Conservation (phyloP, 257 asterid species). For the Schizonepeta tenuifolia region DNA sequence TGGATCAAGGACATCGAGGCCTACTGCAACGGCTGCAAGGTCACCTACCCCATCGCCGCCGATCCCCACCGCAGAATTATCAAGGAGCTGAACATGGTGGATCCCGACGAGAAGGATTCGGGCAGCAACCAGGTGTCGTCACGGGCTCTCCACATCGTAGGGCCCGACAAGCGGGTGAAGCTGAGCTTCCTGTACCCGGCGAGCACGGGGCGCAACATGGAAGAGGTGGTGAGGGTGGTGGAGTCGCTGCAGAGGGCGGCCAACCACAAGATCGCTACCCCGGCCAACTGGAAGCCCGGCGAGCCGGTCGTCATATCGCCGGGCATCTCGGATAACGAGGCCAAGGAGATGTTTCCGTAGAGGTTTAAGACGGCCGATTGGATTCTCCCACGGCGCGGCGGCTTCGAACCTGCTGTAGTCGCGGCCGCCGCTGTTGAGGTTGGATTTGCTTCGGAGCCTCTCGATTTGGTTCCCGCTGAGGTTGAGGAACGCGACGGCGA, state of each 20-base stretch:
- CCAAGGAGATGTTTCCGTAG: constrained; percentile 67
- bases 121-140: constrained; percentile 54
- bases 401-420: too few species aligned
- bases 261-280: constrained; percentile 77
- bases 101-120: too few species aligned
- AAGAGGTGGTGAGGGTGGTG: constrained; percentile 78
- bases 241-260: constrained; percentile 68
- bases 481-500: too few species aligned
- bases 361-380: constrained; percentile 51
- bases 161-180: constrained; percentile 82
- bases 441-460: too few species aligned
- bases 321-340: constrained; percentile 52
- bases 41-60: constrained; percentile 71
- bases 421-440: too few species aligned
- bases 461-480: too few species aligned
- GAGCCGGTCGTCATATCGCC: constrained; percentile 70
- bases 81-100: too few species aligned
- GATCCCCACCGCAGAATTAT: constrained; percentile 62
- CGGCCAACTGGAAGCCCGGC: constrained; percentile 85
- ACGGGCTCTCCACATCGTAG: constrained; percentile 81
- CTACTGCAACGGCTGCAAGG: constrained; percentile 62
- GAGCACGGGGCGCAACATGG: constrained; percentile 85
- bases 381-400: too few species aligned
- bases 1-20: constrained; percentile 94
- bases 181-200: constrained; percentile 87